These are phyloP conservation scores for Mimosa pudica DNA, from an alignment of 306 rosid genomes.

Conservation along the genomic window DNA sequence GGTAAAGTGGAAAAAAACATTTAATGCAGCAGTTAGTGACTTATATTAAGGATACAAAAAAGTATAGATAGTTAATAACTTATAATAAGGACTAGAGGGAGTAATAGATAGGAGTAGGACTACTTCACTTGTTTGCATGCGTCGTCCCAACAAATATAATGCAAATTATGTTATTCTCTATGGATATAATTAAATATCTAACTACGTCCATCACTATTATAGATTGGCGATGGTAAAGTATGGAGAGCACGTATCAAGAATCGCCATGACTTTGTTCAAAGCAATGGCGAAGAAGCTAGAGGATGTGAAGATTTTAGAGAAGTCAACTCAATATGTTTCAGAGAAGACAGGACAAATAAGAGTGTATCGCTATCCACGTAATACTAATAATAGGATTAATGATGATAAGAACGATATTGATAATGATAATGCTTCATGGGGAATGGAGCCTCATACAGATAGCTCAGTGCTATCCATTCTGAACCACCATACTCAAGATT, in stretches of 20 bases:
- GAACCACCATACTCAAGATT: conserved; percentile 42
- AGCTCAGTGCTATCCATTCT: conserved; percentile 63
- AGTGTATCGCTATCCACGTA: conserved; percentile 58
- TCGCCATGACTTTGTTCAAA: conserved; percentile 42
- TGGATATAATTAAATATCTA: too few species aligned
- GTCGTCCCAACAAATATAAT: too few species aligned
- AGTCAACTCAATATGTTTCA: conserved; percentile 25
- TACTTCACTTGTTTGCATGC: too few species aligned
- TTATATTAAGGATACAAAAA: too few species aligned
- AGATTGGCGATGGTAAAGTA: conserved; percentile 54
- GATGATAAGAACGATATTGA: too few species aligned
- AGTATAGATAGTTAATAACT: too few species aligned
- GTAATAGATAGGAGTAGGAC: too few species aligned
- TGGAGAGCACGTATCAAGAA: conserved; percentile 47
- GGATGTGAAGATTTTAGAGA: background rate
- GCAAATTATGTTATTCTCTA: too few species aligned
- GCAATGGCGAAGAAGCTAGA: conserved; percentile 45
- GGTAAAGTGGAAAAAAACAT: too few species aligned
- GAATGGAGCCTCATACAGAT: conserved; percentile 61
- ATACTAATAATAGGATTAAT: background rate
- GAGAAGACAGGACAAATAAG: conserved; percentile 50
- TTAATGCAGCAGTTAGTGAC: too few species aligned
- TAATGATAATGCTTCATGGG: conserved; percentile 34
- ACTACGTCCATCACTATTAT: background rate
- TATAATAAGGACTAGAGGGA: too few species aligned